Evolutionary conservation across 345 rosid genomes (phyloP).

Genomic region (Camelina sativa): DNA sequence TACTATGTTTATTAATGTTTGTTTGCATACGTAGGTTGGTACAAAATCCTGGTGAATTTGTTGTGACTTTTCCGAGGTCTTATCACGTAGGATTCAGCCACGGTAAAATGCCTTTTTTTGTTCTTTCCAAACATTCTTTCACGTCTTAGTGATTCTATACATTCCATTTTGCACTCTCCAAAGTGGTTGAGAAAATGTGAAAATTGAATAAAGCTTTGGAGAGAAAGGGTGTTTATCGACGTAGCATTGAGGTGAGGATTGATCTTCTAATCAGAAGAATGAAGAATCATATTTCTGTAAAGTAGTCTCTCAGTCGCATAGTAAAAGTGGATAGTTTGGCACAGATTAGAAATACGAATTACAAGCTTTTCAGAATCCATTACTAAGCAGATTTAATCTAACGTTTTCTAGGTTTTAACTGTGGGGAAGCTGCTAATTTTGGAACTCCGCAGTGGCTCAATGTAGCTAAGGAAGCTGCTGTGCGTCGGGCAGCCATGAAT

Average conservation of each 20-base stretch:
- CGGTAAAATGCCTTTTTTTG: slow-evolving; percentile 64
- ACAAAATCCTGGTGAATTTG: slow-evolving; percentile 99
- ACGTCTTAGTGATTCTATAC: slow-evolving; percentile 31
- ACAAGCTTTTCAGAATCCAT: background rate
- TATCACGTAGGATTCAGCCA: slow-evolving; percentile 99
- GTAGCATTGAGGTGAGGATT: slow-evolving; percentile 32
- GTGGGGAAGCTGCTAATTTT: slow-evolving; percentile 99
- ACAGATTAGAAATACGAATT: slow-evolving; percentile 22
- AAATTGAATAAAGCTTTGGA: slow-evolving; percentile 14
- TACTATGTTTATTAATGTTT: slow-evolving; percentile 20
- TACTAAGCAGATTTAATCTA: slow-evolving; percentile 24
- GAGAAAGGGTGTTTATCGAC: slow-evolving; percentile 30
- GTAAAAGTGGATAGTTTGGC: slow-evolving; percentile 20
- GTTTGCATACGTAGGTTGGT: slow-evolving; percentile 69
- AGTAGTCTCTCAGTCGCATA: slow-evolving; percentile 19
- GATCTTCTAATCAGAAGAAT: slow-evolving; percentile 26
- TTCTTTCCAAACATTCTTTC: slow-evolving; percentile 21
- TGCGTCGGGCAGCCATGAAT: slow-evolving; percentile 99
- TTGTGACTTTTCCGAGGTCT: slow-evolving; percentile 99
- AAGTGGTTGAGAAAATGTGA: slow-evolving; percentile 31
- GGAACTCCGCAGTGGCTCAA: slow-evolving; percentile 98
- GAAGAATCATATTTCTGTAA: slow-evolving; percentile 7
- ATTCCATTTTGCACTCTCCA: slow-evolving; percentile 25
- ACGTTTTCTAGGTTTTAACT: slow-evolving; percentile 74
- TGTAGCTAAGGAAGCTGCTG: slow-evolving; percentile 98